Evolutionary conservation across 768 basidiomycete genomes (phyloP).

Genomic region (Porpolomopsis calyptriformis): DNA sequence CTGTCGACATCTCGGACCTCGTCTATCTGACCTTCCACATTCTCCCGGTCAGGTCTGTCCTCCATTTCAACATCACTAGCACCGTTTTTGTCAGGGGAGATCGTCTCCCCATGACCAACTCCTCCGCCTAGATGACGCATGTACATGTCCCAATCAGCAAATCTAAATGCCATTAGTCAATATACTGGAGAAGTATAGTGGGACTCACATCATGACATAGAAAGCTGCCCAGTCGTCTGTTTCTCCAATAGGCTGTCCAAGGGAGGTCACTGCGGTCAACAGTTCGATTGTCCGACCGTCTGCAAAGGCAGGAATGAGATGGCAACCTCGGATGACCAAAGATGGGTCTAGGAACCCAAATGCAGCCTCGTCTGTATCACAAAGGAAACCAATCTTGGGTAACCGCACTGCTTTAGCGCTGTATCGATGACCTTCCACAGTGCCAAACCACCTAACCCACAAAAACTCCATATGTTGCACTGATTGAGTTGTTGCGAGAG

Average conservation of each 20-base stretch:
- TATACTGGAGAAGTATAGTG: background rate
- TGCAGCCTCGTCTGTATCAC: conserved; percentile 15
- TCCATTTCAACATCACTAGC: background rate
- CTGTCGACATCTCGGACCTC: no score
- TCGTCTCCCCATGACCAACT: no score
- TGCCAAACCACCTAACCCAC: conserved; percentile 9
- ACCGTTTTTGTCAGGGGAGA: background rate
- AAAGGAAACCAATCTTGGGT: conserved; percentile 22
- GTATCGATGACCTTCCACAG: background rate
- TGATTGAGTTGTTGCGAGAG: conserved; percentile 7
- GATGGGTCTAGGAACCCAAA: conserved; percentile 41
- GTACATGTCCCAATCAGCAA: conserved; percentile 20
- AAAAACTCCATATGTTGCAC: conserved; percentile 13
- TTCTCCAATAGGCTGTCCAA: background rate
- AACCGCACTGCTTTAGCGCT: background rate
- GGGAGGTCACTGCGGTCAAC: background rate
- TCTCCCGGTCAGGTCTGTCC: no score
- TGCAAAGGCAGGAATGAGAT: conserved; percentile 33
- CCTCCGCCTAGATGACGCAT: conserved; percentile 18
- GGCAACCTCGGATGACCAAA: conserved; percentile 26
- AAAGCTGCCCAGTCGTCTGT: conserved; percentile 23
- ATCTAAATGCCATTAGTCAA: conserved; percentile 11
- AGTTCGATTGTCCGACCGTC: conserved; percentile 12
- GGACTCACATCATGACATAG: conserved; percentile 27
- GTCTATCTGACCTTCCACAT: no score